Conservation (phyloP, 2,329 filamentous ascomycete species). For the Albifimbria verrucaria region DNA sequence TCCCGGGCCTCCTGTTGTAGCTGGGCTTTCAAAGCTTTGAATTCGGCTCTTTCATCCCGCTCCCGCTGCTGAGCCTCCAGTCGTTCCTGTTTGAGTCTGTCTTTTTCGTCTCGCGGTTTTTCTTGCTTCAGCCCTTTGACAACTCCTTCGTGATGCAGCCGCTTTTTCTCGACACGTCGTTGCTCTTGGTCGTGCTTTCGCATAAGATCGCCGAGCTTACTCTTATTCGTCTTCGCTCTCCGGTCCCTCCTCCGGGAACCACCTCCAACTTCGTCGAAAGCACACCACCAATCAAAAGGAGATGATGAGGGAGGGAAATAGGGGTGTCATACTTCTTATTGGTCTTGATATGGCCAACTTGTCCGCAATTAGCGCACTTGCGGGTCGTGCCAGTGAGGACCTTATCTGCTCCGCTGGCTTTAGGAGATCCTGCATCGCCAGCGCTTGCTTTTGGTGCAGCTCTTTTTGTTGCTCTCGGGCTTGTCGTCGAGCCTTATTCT, state of each 20-base stretch:
- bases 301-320: constrained; percentile 22
- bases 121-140: neutral
- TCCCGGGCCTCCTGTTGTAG: constrained; percentile 12
- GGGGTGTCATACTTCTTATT: constrained; percentile 80
- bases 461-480: constrained; percentile 89
- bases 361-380: constrained; percentile 97
- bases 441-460: constrained; percentile 43
- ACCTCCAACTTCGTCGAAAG: constrained; percentile 4
- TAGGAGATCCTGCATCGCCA: constrained; percentile 49
- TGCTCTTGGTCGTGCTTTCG: constrained; percentile 18
- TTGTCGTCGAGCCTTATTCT: constrained; percentile 86
- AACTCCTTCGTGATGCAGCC: constrained; percentile 5
- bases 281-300: constrained; percentile 30
- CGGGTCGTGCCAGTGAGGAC: constrained; percentile 67
- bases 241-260: constrained; percentile 10
- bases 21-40: constrained; percentile 14
- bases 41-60: constrained; percentile 9
- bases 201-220: constrained; percentile 15
- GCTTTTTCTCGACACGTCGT: neutral
- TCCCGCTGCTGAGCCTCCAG: constrained; percentile 12
- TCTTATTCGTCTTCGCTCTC: constrained; percentile 12
- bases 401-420: constrained; percentile 42
- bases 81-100: constrained; percentile 13
- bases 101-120: constrained; percentile 9
- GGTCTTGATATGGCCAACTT: constrained; percentile 96